These are phyloP conservation scores for Colletotrichum sp. DNA, from an alignment of 2,329 filamentous ascomycete genomes.

Conservation along the genomic window DNA sequence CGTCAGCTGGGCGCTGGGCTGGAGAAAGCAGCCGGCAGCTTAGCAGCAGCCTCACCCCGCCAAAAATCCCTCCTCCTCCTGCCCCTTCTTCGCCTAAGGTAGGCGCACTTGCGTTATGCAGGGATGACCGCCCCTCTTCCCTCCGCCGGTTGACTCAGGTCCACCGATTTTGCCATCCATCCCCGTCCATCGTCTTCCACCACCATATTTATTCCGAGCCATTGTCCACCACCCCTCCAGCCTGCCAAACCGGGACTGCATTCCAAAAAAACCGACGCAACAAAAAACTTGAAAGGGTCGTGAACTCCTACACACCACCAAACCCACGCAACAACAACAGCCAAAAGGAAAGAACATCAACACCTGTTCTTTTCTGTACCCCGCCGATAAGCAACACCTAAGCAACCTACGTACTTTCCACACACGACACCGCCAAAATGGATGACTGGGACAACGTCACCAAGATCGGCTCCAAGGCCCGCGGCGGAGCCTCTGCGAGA, in stretches of 20 bases:
- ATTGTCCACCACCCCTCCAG: background rate
- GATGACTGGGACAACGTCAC: slow-evolving; percentile 85
- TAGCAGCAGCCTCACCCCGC: background rate
- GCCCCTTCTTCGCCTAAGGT: background rate
- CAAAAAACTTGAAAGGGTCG: background rate
- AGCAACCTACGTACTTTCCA: background rate
- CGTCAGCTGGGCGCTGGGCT: background rate
- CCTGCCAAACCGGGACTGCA: background rate
- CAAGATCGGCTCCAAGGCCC: slow-evolving; percentile 91
- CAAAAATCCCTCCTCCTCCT: background rate
- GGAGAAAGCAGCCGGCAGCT: background rate
- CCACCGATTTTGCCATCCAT: slow-evolving; percentile 26
- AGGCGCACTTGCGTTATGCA: slow-evolving; percentile 8
- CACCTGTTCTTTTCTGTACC: background rate
- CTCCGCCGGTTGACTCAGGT: slow-evolving; percentile 36
- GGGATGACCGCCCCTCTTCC: slow-evolving; percentile 10
- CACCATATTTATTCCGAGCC: slow-evolving; percentile 14
- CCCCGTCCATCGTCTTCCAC: slow-evolving; percentile 31
- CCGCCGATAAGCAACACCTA: background rate
- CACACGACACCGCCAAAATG: slow-evolving; percentile 59
- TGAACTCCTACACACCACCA: background rate
- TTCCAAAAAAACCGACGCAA: slow-evolving; percentile 14
- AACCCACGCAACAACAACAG: slow-evolving; percentile 19
- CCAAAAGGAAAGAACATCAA: background rate
- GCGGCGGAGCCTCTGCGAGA: slow-evolving; percentile 69